These are phyloP conservation scores for Alternaria conjuncta DNA, from an alignment of 2,329 filamentous ascomycete genomes.

Conservation along the genomic window DNA sequence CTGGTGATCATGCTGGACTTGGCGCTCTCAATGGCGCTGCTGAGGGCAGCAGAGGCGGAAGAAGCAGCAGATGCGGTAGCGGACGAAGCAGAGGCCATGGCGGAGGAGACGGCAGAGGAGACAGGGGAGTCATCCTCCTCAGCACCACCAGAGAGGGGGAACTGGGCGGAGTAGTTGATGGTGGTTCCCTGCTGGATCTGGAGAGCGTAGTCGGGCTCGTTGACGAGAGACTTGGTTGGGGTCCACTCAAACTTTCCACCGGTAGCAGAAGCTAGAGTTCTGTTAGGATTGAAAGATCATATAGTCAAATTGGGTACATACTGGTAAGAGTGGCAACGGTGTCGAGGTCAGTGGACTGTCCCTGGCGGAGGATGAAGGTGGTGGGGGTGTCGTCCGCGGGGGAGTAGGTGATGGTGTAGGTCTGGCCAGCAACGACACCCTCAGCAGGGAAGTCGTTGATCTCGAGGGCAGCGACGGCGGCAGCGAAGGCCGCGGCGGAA, in stretches of 20 bases:
- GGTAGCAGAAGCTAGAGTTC: constrained; percentile 47
- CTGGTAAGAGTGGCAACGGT: constrained; percentile 59
- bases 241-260: constrained; percentile 61
- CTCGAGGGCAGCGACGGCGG: constrained; percentile 53
- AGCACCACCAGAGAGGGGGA: constrained; percentile 49
- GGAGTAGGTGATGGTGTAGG: constrained; percentile 58
- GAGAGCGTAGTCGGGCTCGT: constrained; percentile 63
- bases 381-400: constrained; percentile 53
- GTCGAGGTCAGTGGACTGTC: constrained; percentile 56
- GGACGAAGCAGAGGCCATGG: constrained; percentile 23
- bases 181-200: constrained; percentile 61
- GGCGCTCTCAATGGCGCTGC: constrained; percentile 19
- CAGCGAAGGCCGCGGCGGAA: constrained; percentile 47
- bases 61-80: constrained; percentile 13
- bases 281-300: constrained; percentile 18
- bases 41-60: constrained; percentile 15
- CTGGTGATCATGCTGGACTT: constrained; percentile 25
- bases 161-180: constrained; percentile 63
- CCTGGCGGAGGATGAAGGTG: constrained; percentile 64
- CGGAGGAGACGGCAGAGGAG: constrained; percentile 24
- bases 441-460: constrained; percentile 59
- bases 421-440: constrained; percentile 57
- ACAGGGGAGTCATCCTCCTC: constrained; percentile 22
- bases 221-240: constrained; percentile 51
- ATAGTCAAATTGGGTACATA: constrained; percentile 35